Evolutionary conservation across 2,329 filamentous ascomycete genomes (phyloP), one percentile per base, ranked within the genome.

Genomic region (Exophiala spinifera): DNA sequence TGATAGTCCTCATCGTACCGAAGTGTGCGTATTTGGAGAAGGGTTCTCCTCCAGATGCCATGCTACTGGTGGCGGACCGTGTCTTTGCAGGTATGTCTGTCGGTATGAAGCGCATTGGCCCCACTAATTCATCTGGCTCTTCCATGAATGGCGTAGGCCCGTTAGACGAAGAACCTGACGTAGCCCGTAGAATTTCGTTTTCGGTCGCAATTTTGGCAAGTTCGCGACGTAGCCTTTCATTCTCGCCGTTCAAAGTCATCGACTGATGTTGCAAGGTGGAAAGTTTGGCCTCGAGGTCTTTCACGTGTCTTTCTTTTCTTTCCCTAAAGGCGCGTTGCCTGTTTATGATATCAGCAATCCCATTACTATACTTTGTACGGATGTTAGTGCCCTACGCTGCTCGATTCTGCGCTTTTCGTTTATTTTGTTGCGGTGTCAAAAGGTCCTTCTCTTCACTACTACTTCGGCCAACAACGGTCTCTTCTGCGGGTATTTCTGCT

Each of bases 291-390:
- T 97, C 91, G 20, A 97, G 85, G 57, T 97, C 91, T 70, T 91
- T 91, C 59, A 97, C 91, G 67, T 95, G 91, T 54, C 86, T 87
- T 70, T 97, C 92, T 72, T 97, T 97, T 63, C 92, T 87, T 72
- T 97, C 92, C 57, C 92, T 89, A 71, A 97, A 97, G 28, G 94
- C 92, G 64, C 92, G 87, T 79, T 97, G 94, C 45, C 92, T 96
- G 55, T 25, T 17, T 19, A 45, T 36, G 46, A 10, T 5, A 46
- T 56, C 42, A 56, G 54, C 47, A 45, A 14, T 13, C 17, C 14
- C 19, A 10, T 39, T 31, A 31, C 19, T n/a, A 43, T 4, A 7
- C n/a, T 20, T 4, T 14, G 20, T 17, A 28, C 43, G 49, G n/a
- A 33, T 53, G 19, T 33, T 74, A 31, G 10, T 3, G 3, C 28